Conservation (phyloP, 2,329 filamentous ascomycete species). For the Cladosporium sp. region DNA sequence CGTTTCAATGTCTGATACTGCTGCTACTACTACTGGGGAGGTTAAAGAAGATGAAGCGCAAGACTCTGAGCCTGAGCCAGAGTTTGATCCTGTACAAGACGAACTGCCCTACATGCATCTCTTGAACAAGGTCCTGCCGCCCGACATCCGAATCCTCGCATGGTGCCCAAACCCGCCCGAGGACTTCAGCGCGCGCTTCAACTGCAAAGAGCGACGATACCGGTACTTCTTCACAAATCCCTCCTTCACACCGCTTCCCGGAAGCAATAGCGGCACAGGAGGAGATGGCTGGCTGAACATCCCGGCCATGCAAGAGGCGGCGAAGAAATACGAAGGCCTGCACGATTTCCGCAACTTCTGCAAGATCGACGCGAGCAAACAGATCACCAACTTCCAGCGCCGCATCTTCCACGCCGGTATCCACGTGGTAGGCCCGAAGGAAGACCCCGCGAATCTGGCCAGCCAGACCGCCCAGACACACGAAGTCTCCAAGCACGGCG, state of each 20-base stretch:
- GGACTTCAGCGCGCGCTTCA: conserved; percentile 88
- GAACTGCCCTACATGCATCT: conserved; percentile 83
- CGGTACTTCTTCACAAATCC: conserved; percentile 98
- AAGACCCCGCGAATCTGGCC: conserved; percentile 41
- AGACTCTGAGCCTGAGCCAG: conserved; percentile 25
- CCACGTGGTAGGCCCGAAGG: conserved; percentile 57
- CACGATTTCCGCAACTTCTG: conserved; percentile 98
- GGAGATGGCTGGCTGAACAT: conserved; percentile 81
- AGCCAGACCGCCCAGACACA: conserved; percentile 12
- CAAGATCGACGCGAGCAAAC: conserved; percentile 87
- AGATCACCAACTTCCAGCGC: conserved; percentile 80
- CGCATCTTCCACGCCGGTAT: conserved; percentile 80
- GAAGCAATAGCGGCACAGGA: conserved; percentile 22
- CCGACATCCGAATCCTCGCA: conserved; percentile 85
- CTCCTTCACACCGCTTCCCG: conserved; percentile 70
- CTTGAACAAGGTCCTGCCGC: conserved; percentile 83
- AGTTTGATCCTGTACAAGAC: conserved; percentile 70
- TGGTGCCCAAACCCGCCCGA: conserved; percentile 85
- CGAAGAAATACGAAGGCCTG: conserved; percentile 74
- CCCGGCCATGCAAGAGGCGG: conserved; percentile 79
- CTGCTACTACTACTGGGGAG: neutral
- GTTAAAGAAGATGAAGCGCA: conserved; percentile 26
- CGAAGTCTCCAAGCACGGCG: neutral
- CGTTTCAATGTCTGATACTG: conserved; percentile 20
- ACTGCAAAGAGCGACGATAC: conserved; percentile 87